Evolutionary conservation across 305 asterid species (phyloP), one percentile per base, ranked within the genome.

Genomic region (Fraxinus xanthoxyloides): DNA sequence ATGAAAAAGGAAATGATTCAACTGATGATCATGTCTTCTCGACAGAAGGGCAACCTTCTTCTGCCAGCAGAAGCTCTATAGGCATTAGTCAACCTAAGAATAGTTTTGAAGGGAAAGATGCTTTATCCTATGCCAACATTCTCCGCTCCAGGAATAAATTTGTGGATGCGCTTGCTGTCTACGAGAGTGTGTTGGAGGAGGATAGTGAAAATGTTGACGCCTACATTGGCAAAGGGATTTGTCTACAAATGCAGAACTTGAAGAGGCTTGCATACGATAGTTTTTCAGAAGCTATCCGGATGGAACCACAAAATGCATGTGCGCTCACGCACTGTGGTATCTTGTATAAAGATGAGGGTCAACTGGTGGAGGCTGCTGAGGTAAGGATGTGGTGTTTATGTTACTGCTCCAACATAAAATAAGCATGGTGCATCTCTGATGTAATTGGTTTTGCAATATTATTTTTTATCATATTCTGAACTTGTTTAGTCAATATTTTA

Each of bases 291-390:
- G 98, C 98, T 36, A 87, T 97, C 77, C 91, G 80, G 82, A 79
- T 97, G 82, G 97, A 97, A 59, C 97, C 98, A 48, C 90, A 89
- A 75, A 95, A 95, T 89, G 94, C 98, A 21, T 90, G 97, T 89
- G 99, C 98, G 43, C 92, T 97, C 30, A 92, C 98, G 74, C 97
- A 97, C 85, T 90, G 93, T 56, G 99, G 99, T 76, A 92, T 97
- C 88, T 79, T 97, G 84, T 92, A 83, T 88, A 97, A 97, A 87
- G 99, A 97, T 70, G 98, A 97, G 87, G 97, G 98, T 67, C 97
- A 93, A 59, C 86, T 97, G 79, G 92, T 93, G 82, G 98, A 97
- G 90, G 98, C 99, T 83, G 98, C 98, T 83, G 97, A 97, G 98
- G 99, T 96, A 94, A 79, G 90, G 70, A 75, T 80, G 73, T 78